Evolutionary conservation across 78 protist species (phyloP).

Genomic region (Fonticula alba): DNA sequence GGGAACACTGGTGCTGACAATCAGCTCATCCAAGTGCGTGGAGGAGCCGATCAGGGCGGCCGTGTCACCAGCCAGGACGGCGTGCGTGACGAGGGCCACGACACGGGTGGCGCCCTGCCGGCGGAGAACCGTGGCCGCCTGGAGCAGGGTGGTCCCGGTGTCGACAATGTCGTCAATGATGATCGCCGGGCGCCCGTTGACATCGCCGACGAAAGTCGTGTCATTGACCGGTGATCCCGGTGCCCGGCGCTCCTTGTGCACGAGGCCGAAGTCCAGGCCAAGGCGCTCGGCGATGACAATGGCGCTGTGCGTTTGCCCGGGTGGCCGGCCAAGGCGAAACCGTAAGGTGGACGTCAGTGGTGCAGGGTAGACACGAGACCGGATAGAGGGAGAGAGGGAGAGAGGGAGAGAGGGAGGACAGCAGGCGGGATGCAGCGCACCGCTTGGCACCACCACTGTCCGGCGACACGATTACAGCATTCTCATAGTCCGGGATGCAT

Average conservation of each 20-base stretch:
- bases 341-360: no score
- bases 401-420: background rate
- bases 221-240: slow-evolving; percentile 28
- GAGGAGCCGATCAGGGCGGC: no score
- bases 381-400: background rate
- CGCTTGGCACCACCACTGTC: slow-evolving; percentile 71
- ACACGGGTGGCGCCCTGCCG: slow-evolving; percentile 38
- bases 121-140: slow-evolving; percentile 30
- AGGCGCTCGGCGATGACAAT: slow-evolving; percentile 44
- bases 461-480: slow-evolving; percentile 59
- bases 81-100: slow-evolving; percentile 40
- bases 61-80: slow-evolving; percentile 38
- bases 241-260: slow-evolving; percentile 62
- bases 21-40: no score
- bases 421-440: background rate
- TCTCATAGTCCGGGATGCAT: slow-evolving; percentile 14
- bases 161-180: slow-evolving; percentile 63
- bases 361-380: no score
- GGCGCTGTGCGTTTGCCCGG: no score
- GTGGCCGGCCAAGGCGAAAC: no score
- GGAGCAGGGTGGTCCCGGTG: slow-evolving; percentile 60
- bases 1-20: no score
- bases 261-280: slow-evolving; percentile 41
- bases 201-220: slow-evolving; percentile 55
- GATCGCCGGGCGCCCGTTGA: slow-evolving; percentile 29